A percentile compares a stretch with the other conserved stretches of the same genome.
Evolutionary conservation across 805 yeast species (phyloP).

Genomic region (Starmerella stigmatis): DNA sequence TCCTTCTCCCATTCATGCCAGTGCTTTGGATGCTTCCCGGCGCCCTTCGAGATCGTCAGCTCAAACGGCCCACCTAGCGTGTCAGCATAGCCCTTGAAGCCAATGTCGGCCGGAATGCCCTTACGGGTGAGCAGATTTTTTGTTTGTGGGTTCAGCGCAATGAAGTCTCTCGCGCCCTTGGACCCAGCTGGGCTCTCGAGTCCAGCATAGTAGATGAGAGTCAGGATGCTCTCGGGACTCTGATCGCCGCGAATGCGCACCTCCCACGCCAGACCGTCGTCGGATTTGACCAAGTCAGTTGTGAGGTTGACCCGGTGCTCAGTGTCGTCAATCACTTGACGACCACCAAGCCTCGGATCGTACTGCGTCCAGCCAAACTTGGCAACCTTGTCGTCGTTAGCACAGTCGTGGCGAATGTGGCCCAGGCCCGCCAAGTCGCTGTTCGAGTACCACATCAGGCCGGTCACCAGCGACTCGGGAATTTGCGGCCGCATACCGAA

Average conservation of each 20-base stretch:
- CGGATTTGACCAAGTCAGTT: conserved; percentile 67
- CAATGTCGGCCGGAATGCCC: conserved; percentile 32
- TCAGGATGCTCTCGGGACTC: conserved; percentile 35
- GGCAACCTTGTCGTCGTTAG: conserved; percentile 56
- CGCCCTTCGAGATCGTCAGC: conserved; percentile 47
- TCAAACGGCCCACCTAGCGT: conserved; percentile 65
- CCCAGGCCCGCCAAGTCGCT: conserved; percentile 46
- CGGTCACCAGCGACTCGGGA: conserved; percentile 65
- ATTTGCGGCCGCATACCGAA: conserved; percentile 75
- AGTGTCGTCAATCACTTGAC: conserved; percentile 59
- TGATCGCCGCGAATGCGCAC: conserved; percentile 60
- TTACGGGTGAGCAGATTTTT: conserved; percentile 9
- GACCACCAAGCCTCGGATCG: conserved; percentile 83
- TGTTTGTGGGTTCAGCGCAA: conserved; percentile 25
- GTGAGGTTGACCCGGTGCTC: conserved; percentile 52
- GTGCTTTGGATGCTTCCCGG: conserved; percentile 35
- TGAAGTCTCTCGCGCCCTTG: conserved; percentile 25
- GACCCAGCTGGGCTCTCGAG: conserved; percentile 45
- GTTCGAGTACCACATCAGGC: conserved; percentile 79
- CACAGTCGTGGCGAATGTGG: conserved; percentile 61
- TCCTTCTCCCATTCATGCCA: conserved; percentile 40
- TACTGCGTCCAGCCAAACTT: conserved; percentile 79
- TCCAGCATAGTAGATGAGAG: conserved; percentile 70
- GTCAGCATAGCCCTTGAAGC: conserved; percentile 44
- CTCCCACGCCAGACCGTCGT: conserved; percentile 67